A percentile compares a stretch with the other conserved stretches of the same genome.
phyloP scores from a whole-genome alignment of 805 yeast genomes.

The Myxozyma udenii region DNA sequence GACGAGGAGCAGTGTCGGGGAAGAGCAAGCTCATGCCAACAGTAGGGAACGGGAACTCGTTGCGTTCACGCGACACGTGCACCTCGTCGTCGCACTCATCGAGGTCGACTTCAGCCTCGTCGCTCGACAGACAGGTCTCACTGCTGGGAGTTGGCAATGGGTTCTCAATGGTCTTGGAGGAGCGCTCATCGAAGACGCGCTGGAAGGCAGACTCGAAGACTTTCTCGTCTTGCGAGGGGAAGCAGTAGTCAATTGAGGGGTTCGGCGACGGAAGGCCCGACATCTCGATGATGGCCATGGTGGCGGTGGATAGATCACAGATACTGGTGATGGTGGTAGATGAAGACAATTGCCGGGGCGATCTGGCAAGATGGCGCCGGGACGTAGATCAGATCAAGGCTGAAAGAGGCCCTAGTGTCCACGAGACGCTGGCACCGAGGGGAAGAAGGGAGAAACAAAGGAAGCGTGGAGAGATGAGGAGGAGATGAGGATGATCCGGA shows the following conservation, averaged over 20 bases:
- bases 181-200: constrained; percentile 18
- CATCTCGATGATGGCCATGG: constrained; percentile 15
- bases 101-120: constrained; percentile 13
- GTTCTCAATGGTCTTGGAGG: not conserved
- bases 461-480: too few species aligned
- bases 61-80: constrained; percentile 6
- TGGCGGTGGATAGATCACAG: not conserved
- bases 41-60: constrained; percentile 23
- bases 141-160: constrained; percentile 23
- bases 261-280: constrained; percentile 29
- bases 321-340: too few species aligned
- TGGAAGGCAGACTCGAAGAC: constrained; percentile 23
- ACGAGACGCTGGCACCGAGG: too few species aligned
- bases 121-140: constrained; percentile 23
- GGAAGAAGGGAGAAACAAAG: too few species aligned
- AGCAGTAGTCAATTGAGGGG: constrained; percentile 24
- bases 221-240: constrained; percentile 12
- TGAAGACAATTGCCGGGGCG: too few species aligned
- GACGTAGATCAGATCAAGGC: too few species aligned
- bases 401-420: too few species aligned
- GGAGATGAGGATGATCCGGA: too few species aligned
- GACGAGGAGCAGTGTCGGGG: constrained; percentile 42
- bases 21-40: constrained; percentile 32
- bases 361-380: too few species aligned
- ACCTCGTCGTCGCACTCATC: constrained; percentile 10